Conservation (phyloP, 306 rosid genomes). For the Citrullus amarus region DNA sequence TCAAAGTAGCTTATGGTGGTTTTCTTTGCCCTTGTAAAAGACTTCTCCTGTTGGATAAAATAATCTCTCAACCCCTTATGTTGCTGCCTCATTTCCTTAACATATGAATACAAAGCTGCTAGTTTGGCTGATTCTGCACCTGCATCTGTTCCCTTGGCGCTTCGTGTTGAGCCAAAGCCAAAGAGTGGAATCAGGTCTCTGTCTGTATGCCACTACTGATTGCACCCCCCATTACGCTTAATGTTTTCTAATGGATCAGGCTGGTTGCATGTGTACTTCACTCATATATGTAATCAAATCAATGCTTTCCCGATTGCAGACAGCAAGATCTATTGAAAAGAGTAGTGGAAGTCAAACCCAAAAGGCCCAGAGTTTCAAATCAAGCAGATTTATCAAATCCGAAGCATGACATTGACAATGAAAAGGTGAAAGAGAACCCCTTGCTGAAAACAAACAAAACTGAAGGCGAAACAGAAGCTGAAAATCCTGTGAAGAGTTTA, state of each 20-base stretch:
- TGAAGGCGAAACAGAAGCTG: constrained; percentile 21
- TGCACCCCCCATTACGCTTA: neutral
- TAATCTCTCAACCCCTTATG: neutral
- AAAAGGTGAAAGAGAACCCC: constrained; percentile 22
- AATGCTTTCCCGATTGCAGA: constrained; percentile 25
- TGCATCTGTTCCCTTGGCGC: constrained; percentile 61
- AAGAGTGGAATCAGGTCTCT: constrained; percentile 83
- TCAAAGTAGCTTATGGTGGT: neutral
- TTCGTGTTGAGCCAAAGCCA: constrained; percentile 93
- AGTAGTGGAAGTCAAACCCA: constrained; percentile 85
- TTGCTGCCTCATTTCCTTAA: constrained; percentile 34
- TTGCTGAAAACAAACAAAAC: constrained; percentile 13
- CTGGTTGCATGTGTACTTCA: neutral
- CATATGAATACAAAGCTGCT: constrained; percentile 64
- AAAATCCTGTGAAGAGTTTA: constrained; percentile 47
- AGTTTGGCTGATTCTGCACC: constrained; percentile 86
- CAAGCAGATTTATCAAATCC: constrained; percentile 12
- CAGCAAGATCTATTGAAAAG: constrained; percentile 85
- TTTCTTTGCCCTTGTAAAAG: neutral
- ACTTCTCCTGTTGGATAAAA: neutral
- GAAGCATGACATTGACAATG: constrained; percentile 14
- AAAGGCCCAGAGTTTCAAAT: constrained; percentile 49
- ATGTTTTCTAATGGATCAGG: neutral
- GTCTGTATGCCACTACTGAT: neutral
- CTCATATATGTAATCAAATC: neutral